Evolutionary conservation across 192 early-diverging fungal species (phyloP), one percentile per base, ranked within the genome.

Genomic region (Jimgerdemannia flammicorona): DNA sequence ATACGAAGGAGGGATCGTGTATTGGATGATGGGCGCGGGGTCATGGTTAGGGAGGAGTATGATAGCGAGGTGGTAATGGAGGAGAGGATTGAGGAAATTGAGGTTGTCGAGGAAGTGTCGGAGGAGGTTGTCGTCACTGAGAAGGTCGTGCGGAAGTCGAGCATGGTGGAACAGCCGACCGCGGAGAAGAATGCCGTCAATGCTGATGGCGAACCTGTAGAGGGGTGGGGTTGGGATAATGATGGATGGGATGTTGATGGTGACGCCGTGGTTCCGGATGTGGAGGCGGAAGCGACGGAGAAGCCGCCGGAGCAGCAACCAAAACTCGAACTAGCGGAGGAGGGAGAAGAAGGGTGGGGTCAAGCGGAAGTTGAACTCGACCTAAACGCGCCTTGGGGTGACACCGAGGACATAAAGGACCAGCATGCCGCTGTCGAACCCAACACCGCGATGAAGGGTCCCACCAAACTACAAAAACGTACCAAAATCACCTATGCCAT

Each of bases 31-130:
- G 88, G 80, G 39, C 77, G 88, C 8, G 79, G 78, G 29, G 74
- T 87, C 11, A 87, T 89, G 73, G 72, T 86, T 64, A 79, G 79
- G 49, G 77, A 78, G 14, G 78, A 81, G 4, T 89, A 86, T 54
- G 84, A 85, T 70, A 85, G 44, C 43, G 71, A 43, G 68, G 67
- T 70, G 9, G 81, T 74, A 68, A 79, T 18, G 29, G 75, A 76
- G 54, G 79, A 73, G 44, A 83, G 59, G 43, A 44, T 75, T 54
- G 76, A 73, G 44, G 81, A 49, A 41, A 44, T 75, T 54, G 76
- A 59, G 49, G 49, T 59, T 6, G 49, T 59, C 8, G 49, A 59
- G 14, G 49, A 10, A 14, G 49, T 83, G 63, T 72, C 42, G 39
- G 81, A 83, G 11, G 74, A 74, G 39, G 79, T 74, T 18, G 40